Evolutionary conservation across 2,329 filamentous ascomycete species (phyloP), one percentile per base, ranked within the genome.

Genomic region (Diaporthe destruens): DNA sequence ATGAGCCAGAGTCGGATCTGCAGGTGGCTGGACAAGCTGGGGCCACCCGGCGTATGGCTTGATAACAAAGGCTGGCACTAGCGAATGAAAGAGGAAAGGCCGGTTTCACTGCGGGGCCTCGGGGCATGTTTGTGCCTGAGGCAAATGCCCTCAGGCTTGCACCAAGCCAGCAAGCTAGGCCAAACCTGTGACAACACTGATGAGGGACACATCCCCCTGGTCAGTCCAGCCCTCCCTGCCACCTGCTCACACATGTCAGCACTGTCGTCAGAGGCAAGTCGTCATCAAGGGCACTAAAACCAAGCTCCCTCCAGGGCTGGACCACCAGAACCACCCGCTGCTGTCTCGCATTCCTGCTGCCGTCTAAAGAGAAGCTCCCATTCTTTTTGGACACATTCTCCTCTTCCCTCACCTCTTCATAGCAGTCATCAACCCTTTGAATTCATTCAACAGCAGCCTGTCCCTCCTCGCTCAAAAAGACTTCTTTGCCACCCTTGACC

Each of bases 1-100:
- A 61, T 70, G 61, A 66, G 53, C 61, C 44, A 66, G 61, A 66
- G 61, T 53, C 61, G 61, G 61, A 66, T 66, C 61, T 66, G 61
- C 61, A 66, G 44, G 61, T 66, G 61, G 61, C 61, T 66, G 61
- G 59, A 25, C 59, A 65, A 42, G 59, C 59, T 51, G 59, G 59
- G 59, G 20, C 61, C 61, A 29, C 61, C 44, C n/a, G 61, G 61
- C 47, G 23, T 66, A 66, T 66, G 47, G 61, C 57, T 70, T 57
- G 68, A 70, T 54, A 70, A 70, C 55, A 70, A 59, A 57, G 36
- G 55, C 55, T 32, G 18, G 56, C 47, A 44, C 49, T 36, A 61
- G 68, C 68, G 49, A 70, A 70, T 70, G n/a, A 70, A 61, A 70
- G 34, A 54, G 57, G 68, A 53, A 44, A 61, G 55, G 47, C 16